Percentiles rank a stretch among this genome's conserved stretches.
These are phyloP conservation scores for Fusarium decemcellulare DNA, from an alignment of 2,329 filamentous ascomycete genomes.

Conservation along the genomic window DNA sequence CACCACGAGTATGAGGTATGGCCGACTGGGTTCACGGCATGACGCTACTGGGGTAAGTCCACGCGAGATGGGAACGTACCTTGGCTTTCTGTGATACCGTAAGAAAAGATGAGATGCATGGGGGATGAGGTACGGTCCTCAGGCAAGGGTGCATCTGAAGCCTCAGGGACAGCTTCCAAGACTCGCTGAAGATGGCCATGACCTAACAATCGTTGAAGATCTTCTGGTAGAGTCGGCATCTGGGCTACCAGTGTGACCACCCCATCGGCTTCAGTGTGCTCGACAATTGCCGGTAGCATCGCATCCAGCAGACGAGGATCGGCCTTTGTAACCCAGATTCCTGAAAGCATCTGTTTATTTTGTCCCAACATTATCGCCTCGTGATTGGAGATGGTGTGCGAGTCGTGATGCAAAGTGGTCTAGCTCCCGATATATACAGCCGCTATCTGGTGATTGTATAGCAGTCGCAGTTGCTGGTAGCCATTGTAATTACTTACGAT, in stretches of 20 bases:
- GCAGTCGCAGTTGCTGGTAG: constrained; percentile 48
- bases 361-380: constrained; percentile 57
- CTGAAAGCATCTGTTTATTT: constrained; percentile 66
- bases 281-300: constrained; percentile 61
- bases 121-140: constrained; percentile 57
- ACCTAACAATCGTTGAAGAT: constrained; percentile 54
- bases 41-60: constrained; percentile 61
- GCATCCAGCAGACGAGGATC: constrained; percentile 60
- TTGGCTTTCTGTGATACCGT: constrained; percentile 74
- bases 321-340: constrained; percentile 60
- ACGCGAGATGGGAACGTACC: constrained; percentile 69
- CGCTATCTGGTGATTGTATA: constrained; percentile 66
- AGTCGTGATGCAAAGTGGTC: constrained; percentile 58
- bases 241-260: constrained; percentile 59
- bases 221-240: constrained; percentile 52
- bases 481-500: constrained; percentile 55
- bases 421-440: constrained; percentile 61
- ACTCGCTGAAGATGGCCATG: constrained; percentile 52
- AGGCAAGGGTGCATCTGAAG: constrained; percentile 43
- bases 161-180: constrained; percentile 36
- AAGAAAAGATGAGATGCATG: constrained; percentile 73
- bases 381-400: constrained; percentile 53
- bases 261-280: constrained; percentile 50
- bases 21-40: constrained; percentile 58
- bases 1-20: constrained; percentile 59